These are phyloP conservation scores for Populus alba DNA, from an alignment of 345 rosid genomes.

Conservation along the genomic window DNA sequence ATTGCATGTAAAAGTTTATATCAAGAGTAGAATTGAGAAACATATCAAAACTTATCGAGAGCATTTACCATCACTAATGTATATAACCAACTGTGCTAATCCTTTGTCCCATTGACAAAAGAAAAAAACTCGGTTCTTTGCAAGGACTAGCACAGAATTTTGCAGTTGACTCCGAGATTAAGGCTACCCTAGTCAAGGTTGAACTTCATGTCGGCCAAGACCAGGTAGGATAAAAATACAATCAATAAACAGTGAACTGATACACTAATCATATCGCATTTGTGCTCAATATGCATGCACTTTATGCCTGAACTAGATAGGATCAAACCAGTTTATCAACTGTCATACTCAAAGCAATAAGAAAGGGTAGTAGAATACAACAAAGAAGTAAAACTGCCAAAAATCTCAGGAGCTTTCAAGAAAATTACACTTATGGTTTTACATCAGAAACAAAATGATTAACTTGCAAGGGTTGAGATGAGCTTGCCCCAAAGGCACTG, in stretches of 20 bases:
- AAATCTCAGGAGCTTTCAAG: not conserved
- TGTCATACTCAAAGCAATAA: not conserved
- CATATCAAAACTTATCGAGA: not conserved
- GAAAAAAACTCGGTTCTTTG: not conserved
- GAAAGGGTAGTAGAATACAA: not conserved
- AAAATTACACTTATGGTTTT: not conserved
- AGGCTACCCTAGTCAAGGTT: not conserved
- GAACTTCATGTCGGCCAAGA: not conserved
- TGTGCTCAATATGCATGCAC: not conserved
- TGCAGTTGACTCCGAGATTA: not conserved
- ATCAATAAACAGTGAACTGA: not conserved
- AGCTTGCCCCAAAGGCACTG: not conserved
- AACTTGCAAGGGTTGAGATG: not conserved
- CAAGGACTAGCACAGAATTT: not conserved
- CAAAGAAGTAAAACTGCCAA: not conserved
- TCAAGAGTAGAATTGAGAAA: not conserved
- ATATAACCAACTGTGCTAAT: not conserved
- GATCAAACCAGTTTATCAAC: not conserved
- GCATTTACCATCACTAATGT: not conserved
- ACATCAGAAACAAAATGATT: not conserved
- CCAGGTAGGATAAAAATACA: not conserved
- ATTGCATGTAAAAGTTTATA: not conserved
- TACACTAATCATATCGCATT: not conserved
- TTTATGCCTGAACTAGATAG: not conserved
- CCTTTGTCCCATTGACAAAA: not conserved